These are phyloP conservation scores for Paramecium caudatum DNA, from an alignment of 73 alveolate genomes.

Conservation along the genomic window DNA sequence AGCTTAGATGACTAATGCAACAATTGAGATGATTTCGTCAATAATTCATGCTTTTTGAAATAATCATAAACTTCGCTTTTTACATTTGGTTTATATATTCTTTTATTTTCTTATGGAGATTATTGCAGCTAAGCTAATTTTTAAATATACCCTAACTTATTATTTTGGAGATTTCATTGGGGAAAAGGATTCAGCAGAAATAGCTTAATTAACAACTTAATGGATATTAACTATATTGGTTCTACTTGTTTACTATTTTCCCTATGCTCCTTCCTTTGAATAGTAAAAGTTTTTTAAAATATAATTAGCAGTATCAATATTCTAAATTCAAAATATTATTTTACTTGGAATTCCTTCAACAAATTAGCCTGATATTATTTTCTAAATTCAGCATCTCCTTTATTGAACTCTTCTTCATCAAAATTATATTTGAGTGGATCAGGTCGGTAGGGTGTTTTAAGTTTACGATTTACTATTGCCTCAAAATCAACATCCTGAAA, in stretches of 20 bases:
- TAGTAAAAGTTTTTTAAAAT: not conserved
- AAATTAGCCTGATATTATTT: constrained; percentile 34
- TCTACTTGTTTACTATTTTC: not conserved
- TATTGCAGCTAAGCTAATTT: not conserved
- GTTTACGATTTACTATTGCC: constrained; percentile 29
- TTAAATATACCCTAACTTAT: not conserved
- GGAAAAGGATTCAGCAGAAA: constrained; percentile 1
- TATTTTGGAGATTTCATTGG: not conserved
- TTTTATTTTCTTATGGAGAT: constrained; percentile 34
- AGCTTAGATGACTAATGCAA: not conserved
- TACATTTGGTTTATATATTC: not conserved
- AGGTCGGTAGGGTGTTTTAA: constrained; percentile 72
- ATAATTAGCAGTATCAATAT: not conserved
- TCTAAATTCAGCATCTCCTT: constrained; percentile 77
- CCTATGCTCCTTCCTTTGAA: not conserved
- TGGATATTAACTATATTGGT: constrained; percentile 9
- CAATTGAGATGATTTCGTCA: constrained; percentile 12
- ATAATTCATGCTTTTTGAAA: constrained; percentile 28
- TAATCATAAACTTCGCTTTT: constrained; percentile 61
- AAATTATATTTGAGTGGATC: constrained; percentile 68
- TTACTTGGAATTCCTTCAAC: constrained; percentile 23
- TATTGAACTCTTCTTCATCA: constrained; percentile 75
- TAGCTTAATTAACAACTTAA: not conserved
- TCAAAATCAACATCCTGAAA: constrained; percentile 70
- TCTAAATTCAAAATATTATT: not conserved